Evolutionary conservation across 768 basidiomycete species (phyloP), one percentile per base, ranked within the genome.

Genomic region (Favolaschia claudopus): DNA sequence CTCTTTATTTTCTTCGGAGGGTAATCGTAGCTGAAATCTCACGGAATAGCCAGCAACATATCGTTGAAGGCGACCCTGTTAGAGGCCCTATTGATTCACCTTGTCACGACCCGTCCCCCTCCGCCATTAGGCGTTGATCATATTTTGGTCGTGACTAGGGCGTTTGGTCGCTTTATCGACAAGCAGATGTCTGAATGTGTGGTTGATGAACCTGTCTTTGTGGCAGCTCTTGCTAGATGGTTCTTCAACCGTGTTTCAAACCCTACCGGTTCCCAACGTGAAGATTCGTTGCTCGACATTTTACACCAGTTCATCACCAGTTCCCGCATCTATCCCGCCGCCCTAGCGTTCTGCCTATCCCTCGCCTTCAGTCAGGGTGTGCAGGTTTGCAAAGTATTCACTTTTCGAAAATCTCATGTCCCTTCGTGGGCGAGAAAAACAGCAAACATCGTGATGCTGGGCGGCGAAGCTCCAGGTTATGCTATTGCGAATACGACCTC

Each of bases 151-250:
- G 33, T 55, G 2, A 42, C 19, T 38, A 8, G 10, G 22, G 54
- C 32, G 2, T 29, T 55, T 31, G 54, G 54, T 5, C 54, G 54
- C 17, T 46, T 55, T n/a, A 3, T 47, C 9, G 54, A 55, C 32
- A n/a, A 7, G 19, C 19, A 44, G 5, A 55, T 55, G 53, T 45
- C 34, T 24, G 29, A 45, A n/a, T 44, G 44, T 27, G 42, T 44
- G n/a, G 20, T 55, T 24, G 54, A 55, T 22, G 54, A 55, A n/a
- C 54, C 54, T 28, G 19, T 38, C 20, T 33, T 55, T 27, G 43
- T 55, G 17, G 25, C 37, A 13, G 10, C 32, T 4, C 32, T 24
- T n/a, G 54, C 54, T 1, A 20, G 28, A 6, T 55, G 54, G 54
- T 55, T 55, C 44, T 38, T 19, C n/a, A 46, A 14, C 13, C 20